Evolutionary conservation across 2,329 filamentous ascomycete species (phyloP), one percentile per base, ranked within the genome.

Genomic region (Fusarium oxysporum): DNA sequence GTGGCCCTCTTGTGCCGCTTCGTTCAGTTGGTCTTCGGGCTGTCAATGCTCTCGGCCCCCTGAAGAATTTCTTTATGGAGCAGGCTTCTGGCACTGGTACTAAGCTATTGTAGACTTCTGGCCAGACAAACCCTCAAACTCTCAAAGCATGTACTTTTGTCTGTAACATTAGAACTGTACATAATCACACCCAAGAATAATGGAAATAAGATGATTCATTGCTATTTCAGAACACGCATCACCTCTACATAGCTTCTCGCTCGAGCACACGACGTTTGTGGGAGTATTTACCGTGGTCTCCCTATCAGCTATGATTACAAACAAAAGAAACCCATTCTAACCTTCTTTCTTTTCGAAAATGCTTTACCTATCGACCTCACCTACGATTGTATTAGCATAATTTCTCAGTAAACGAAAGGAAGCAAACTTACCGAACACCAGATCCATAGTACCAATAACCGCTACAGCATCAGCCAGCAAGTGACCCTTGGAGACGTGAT

Each of bases 401-500:
- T 33, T 43, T 54, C n/a, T n/a, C 14, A 28, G 37, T 25, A 19
- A 17, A 23, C 41, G 21, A 19, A 28, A 23, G 12, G 17, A 12
- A 16, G 43, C 23, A 57, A 55, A 83, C 89, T 87, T 87, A 90
- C 94, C 94, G 83, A 96, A 96, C 87, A 96, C 93, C 81, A 96
- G 84, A 89, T 95, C 93, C 92, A 95, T 95, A 58, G 93, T 93
- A 81, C 91, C 93, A 78, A 98, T 98, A 67, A 98, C 95, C 53
- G 96, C 97, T 55, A 99, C 96, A 32, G 96, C 96, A 84, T 99
- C 96, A 69, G 97, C 96, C 78, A 99, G 86, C 83, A 99, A 85
- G 85, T 99, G 97, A 37, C 96, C 96, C 85, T 93, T 92, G 73
- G 92, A 92, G 62, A 99, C 89, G 81, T 98, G 96, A 82, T 99